A percentile compares a stretch with the other conserved stretches of the same genome.
phyloP scores from a whole-genome alignment of 352 stramenopile genomes.

The Globisporangium cederbergense region DNA sequence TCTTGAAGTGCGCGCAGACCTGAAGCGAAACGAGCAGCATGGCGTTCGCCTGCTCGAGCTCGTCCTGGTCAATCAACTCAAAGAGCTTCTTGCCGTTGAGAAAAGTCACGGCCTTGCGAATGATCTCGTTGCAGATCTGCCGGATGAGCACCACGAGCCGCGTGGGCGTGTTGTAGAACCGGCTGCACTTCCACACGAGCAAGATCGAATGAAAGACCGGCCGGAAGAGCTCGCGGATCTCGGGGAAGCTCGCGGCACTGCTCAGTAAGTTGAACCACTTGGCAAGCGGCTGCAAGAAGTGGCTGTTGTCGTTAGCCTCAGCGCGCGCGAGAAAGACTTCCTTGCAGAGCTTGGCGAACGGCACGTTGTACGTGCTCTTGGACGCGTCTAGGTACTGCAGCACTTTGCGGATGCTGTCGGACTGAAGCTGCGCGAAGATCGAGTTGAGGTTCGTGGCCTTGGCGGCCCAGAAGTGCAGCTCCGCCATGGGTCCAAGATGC shows the following conservation, averaged over 20 bases:
- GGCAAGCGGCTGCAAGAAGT: constrained; percentile 78
- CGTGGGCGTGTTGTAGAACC: constrained; percentile 90
- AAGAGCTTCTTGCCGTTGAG: constrained; percentile 81
- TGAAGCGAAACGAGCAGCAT: constrained; percentile 72
- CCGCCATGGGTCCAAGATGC: constrained; percentile 81
- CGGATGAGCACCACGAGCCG: constrained; percentile 86
- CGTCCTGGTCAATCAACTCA: constrained; percentile 72
- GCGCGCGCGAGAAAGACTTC: constrained; percentile 85
- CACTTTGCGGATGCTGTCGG: constrained; percentile 79
- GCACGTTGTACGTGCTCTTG: constrained; percentile 90
- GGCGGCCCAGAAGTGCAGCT: constrained; percentile 86
- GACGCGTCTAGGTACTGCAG: constrained; percentile 85
- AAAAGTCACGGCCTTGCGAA: constrained; percentile 64
- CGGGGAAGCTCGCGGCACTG: constrained; percentile 33
- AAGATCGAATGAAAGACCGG: constrained; percentile 88
- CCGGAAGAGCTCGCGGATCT: constrained; percentile 71
- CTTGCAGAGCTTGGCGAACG: constrained; percentile 92
- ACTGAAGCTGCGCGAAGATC: constrained; percentile 91
- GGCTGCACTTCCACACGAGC: constrained; percentile 89
- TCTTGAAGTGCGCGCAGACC: constrained; percentile 89
- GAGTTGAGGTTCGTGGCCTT: constrained; percentile 88
- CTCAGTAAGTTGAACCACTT: constrained; percentile 56
- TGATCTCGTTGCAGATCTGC: constrained; percentile 89
- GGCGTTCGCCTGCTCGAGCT: constrained; percentile 64
- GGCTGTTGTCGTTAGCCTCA: constrained; percentile 86